A percentile compares a stretch with the other conserved stretches of the same genome.
Conservation (phyloP, 2,329 filamentous ascomycete species). For the Colletotrichum tropicale region DNA sequence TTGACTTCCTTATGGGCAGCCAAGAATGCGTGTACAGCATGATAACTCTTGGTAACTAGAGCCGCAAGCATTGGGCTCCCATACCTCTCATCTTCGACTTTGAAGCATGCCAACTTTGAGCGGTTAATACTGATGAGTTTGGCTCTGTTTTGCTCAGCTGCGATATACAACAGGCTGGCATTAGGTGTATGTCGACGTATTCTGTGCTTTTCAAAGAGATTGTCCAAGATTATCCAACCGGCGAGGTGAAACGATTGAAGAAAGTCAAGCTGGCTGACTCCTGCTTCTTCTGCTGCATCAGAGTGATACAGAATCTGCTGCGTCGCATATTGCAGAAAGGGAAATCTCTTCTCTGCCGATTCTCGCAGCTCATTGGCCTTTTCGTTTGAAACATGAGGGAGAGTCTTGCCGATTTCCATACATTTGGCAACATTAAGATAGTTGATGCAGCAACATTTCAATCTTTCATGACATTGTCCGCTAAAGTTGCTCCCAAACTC, state of each 20-base stretch:
- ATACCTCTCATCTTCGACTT: neutral
- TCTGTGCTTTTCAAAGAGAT: neutral
- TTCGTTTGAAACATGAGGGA: fast-evolving
- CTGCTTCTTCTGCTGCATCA: fast-evolving
- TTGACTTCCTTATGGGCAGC: neutral
- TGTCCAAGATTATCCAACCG: neutral
- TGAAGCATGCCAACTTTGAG: neutral
- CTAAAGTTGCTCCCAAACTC: neutral
- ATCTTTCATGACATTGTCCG: neutral
- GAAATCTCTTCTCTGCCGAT: neutral
- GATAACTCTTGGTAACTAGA: fast-evolving
- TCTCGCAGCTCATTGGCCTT: neutral
- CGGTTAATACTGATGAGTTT: fast-evolving
- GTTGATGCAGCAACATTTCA: neutral
- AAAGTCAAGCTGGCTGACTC: neutral
- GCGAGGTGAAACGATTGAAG: neutral
- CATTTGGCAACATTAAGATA: neutral
- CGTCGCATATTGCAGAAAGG: neutral
- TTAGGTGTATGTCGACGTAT: neutral
- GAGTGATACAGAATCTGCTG: neutral
- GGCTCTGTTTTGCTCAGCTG: neutral
- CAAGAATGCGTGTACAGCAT: neutral
- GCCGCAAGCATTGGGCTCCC: neutral
- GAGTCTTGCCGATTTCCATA: neutral
- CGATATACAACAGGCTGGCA: neutral